Evolutionary conservation across 768 basidiomycete species (phyloP).

Genomic region (Boletus sp.): DNA sequence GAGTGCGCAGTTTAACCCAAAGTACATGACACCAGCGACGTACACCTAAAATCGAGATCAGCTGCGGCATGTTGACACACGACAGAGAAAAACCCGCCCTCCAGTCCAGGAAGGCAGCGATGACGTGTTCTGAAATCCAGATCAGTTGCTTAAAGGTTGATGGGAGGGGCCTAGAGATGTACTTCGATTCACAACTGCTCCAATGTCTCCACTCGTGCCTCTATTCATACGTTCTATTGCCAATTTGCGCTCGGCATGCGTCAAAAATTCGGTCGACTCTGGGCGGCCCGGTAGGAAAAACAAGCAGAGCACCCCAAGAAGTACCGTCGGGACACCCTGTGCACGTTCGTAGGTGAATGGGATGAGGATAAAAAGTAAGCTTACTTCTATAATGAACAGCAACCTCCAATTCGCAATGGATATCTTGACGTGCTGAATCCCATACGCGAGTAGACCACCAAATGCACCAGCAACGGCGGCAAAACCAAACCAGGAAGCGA

Average conservation of each 20-base stretch:
- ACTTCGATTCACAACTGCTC: conserved; percentile 41
- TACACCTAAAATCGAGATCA: conserved; percentile 34
- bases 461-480: conserved; percentile 57
- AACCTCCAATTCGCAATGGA: conserved; percentile 42
- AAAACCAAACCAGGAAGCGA: conserved; percentile 54
- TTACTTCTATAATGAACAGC: conserved; percentile 29
- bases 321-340: conserved; percentile 55
- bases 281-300: conserved; percentile 32
- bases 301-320: conserved; percentile 27
- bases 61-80: background rate
- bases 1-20: conserved; percentile 46
- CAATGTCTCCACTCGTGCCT: conserved; percentile 41
- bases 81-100: conserved; percentile 22
- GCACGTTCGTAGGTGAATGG: background rate
- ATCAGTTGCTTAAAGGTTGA: background rate
- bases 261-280: conserved; percentile 34
- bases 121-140: conserved; percentile 35
- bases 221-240: conserved; percentile 37
- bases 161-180: background rate
- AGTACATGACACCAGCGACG: conserved; percentile 45
- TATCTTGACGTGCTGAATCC: conserved; percentile 40
- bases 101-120: conserved; percentile 47
- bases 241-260: conserved; percentile 31
- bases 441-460: conserved; percentile 54
- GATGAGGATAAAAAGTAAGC: background rate